Evolutionary conservation across 31 red algal species (phyloP), one percentile per base, ranked within the genome.

Genomic region (Pterothamnion heteromorphum): DNA sequence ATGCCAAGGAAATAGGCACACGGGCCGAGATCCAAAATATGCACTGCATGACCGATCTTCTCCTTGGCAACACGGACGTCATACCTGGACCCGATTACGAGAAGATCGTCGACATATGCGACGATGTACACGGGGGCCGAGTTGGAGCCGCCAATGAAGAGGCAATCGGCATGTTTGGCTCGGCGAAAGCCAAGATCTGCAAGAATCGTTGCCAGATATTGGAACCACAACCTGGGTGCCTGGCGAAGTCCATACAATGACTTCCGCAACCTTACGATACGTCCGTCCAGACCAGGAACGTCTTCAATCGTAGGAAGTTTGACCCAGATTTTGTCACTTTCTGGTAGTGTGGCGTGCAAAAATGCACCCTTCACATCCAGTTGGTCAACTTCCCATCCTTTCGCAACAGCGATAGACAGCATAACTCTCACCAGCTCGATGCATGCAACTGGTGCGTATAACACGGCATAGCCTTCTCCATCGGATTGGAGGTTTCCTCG

Each of bases 301-400:
- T 35, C 0, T 31, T 35, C n/a, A n/a, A 93, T 93, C 1, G 35
- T 57, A 1, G 91, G 91, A 4, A 92, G 82, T 21, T 26, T 0
- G 30, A 92, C 35, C 23, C 31, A 92, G 1, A 72, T 32, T 36
- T 57, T 1, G 21, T 1, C 3, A 0, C 38, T 31, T 3, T 74
- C 36, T 0, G 81, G 81, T 26, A 88, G 3, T 0, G 27, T 14
- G 1, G 92, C 82, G 43, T 93, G 44, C 0, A 93, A 23, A 1
- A 93, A 93, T 5, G 92, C 92, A 35, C 82, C 51, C 58, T 88
- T 93, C 21, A 88, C 81, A 43, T 93, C 92, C 20, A 93, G 22
- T 0, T 93, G 92, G 21, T 86, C 37, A 0, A 86, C 14, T 22
- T 76, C 58, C 5, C 51, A 93, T 2, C 58, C 0, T 23, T 78